These are phyloP conservation scores for Eremomyces bilateralis DNA, from an alignment of 495 filamentous ascomycete species.

Conservation along the genomic window DNA sequence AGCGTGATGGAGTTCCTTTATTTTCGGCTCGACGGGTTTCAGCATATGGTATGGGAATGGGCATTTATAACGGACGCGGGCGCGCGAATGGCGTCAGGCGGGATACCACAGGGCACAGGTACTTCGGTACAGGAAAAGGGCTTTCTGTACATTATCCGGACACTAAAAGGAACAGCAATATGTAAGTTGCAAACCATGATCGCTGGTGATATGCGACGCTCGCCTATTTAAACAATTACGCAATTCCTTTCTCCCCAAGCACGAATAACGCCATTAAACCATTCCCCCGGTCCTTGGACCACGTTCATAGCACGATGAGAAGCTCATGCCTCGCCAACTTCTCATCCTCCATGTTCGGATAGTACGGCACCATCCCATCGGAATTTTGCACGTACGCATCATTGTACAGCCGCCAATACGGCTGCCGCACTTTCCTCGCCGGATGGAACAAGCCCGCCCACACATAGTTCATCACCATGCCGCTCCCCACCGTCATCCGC, in stretches of 20 bases:
- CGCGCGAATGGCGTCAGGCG: no score
- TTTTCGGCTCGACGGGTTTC: no score
- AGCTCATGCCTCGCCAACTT: conserved; percentile 55
- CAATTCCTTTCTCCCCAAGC: not conserved
- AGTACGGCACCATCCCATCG: conserved; percentile 91
- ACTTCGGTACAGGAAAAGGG: no score
- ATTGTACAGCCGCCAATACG: conserved; percentile 93
- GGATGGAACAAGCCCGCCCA: conserved; percentile 97
- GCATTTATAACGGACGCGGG: no score
- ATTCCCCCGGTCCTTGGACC: not conserved
- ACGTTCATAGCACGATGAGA: conserved; percentile 35
- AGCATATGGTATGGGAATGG: no score
- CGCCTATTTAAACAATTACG: not conserved
- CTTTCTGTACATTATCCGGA: no score
- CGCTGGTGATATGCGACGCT: no score
- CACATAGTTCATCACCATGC: conserved; percentile 85
- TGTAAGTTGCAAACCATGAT: no score
- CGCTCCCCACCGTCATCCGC: conserved; percentile 78
- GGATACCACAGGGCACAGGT: no score
- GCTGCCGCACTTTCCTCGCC: conserved; percentile 73
- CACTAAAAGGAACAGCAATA: no score
- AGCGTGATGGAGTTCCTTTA: no score
- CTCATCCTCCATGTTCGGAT: conserved; percentile 63
- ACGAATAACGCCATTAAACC: not conserved
- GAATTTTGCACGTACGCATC: conserved; percentile 88